phyloP scores from a whole-genome alignment of 352 stramenopile species.

The Phytophthora citrophthora region DNA sequence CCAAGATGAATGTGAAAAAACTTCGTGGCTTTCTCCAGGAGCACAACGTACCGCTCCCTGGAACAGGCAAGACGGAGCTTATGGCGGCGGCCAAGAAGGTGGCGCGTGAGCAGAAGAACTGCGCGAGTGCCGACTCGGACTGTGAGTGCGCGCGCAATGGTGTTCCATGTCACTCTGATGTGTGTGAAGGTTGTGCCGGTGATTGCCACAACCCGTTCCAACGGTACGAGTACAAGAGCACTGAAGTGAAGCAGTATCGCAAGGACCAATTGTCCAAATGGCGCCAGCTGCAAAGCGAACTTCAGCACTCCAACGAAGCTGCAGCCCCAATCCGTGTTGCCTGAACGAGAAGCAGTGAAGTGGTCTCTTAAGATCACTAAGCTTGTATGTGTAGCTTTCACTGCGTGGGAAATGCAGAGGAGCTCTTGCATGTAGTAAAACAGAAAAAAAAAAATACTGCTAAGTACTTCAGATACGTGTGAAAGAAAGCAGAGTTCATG shows the following conservation, averaged over 20 bases:
- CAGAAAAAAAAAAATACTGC: conserved; percentile 16
- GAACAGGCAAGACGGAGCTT: conserved; percentile 68
- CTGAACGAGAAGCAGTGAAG: conserved; percentile 15
- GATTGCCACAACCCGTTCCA: conserved; percentile 79
- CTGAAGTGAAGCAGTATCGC: conserved; percentile 72
- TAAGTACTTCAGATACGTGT: background rate
- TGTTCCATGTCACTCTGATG: conserved; percentile 77
- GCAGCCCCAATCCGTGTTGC: conserved; percentile 38
- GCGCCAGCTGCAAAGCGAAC: conserved; percentile 34
- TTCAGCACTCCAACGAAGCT: conserved; percentile 24
- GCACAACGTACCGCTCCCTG: conserved; percentile 51
- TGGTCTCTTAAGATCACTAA: background rate
- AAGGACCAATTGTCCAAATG: conserved; percentile 74
- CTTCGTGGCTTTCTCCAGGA: conserved; percentile 71
- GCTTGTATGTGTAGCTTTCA: conserved; percentile 13
- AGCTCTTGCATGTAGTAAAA: background rate
- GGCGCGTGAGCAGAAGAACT: conserved; percentile 77
- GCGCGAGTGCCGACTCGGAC: conserved; percentile 53
- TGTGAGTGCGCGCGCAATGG: conserved; percentile 83
- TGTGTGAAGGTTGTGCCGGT: conserved; percentile 72
- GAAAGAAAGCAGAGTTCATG: too few species aligned
- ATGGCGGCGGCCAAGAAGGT: conserved; percentile 70
- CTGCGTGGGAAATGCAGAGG: conserved; percentile 15
- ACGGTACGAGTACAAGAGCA: conserved; percentile 79
- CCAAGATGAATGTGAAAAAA: conserved; percentile 88